Base-by-base conservation (phyloP, 1,139 yeast species). In the Sugiyamaella novakii region DNA sequence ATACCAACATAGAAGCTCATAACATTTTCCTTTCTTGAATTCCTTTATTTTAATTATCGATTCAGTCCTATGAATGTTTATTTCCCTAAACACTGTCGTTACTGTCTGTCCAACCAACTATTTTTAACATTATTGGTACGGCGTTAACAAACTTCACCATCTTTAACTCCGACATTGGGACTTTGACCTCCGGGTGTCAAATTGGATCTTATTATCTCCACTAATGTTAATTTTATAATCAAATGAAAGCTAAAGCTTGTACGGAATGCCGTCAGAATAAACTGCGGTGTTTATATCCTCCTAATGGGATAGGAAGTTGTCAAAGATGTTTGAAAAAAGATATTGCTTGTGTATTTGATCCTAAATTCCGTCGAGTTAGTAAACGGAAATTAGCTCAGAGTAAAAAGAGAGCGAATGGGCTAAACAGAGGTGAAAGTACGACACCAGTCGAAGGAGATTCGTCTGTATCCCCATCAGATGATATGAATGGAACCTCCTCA, bases 171-270 rank as follows among this genome's bases (percentile, higher is more conserved):
- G n/a, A n/a, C n/a, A n/a, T n/a, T n/a, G n/a, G n/a, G n/a, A n/a
- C n/a, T n/a, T n/a, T n/a, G n/a, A n/a, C n/a, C n/a, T n/a, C n/a
- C n/a, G n/a, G n/a, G n/a, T n/a, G n/a, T n/a, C n/a, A n/a, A n/a
- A n/a, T n/a, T n/a, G n/a, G n/a, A n/a, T n/a, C n/a, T n/a, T n/a
- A n/a, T n/a, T n/a, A n/a, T n/a, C n/a, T n/a, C n/a, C n/a, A 6
- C 33, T 31, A 31, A 31, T 31, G 35, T 5, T 31, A 8, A 31
- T 17, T 11, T 21, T 22, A 12, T 12, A 34, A 5, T 31, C 14
- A 28, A 34, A 48, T 48, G 51, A 48, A 48, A 22, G 51, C 51
- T 6, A 48, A 48, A 24, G 51, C 51, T 2, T 48, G 51, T 38
- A 43, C 47, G n/a, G 51, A 38, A 28, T 48, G 51, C 30, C 47